These are phyloP conservation scores for Primulina huaijiensis DNA, from an alignment of 257 asterid species.

Conservation along the genomic window DNA sequence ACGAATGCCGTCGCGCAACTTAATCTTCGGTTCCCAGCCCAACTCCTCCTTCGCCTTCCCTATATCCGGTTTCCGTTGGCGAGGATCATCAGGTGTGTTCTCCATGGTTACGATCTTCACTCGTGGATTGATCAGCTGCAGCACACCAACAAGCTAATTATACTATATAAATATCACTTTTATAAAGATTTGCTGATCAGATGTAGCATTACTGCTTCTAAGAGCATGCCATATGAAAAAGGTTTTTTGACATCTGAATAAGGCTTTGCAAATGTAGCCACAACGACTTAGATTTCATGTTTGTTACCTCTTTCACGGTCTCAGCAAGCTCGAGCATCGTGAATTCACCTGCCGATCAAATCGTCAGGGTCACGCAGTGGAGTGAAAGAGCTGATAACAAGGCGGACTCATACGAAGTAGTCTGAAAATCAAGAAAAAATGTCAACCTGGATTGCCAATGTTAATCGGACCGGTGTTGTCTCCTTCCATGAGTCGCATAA, in stretches of 20 bases:
- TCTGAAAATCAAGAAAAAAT: not conserved
- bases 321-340: conserved; percentile 51
- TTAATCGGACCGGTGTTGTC: conserved; percentile 45
- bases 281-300: not conserved
- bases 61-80: conserved; percentile 89
- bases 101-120: conserved; percentile 70
- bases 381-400: no score
- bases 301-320: conserved; percentile 43
- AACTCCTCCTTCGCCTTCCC: conserved; percentile 66
- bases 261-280: no score
- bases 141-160: not conserved
- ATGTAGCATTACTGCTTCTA: no score
- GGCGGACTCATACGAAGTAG: not conserved
- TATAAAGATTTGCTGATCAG: not conserved
- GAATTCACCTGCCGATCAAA: conserved; percentile 31
- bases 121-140: conserved; percentile 74
- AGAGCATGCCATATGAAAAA: no score
- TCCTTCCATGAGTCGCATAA: conserved; percentile 60
- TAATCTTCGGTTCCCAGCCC: conserved; percentile 89
- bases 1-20: conserved; percentile 77
- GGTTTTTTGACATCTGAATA: no score
- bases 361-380: no score
- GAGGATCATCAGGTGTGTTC: conserved; percentile 96
- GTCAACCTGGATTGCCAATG: conserved; percentile 47
- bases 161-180: not conserved